phyloP scores from a whole-genome alignment of 2,329 filamentous ascomycete species.

The Neonectria neomacrospora region DNA sequence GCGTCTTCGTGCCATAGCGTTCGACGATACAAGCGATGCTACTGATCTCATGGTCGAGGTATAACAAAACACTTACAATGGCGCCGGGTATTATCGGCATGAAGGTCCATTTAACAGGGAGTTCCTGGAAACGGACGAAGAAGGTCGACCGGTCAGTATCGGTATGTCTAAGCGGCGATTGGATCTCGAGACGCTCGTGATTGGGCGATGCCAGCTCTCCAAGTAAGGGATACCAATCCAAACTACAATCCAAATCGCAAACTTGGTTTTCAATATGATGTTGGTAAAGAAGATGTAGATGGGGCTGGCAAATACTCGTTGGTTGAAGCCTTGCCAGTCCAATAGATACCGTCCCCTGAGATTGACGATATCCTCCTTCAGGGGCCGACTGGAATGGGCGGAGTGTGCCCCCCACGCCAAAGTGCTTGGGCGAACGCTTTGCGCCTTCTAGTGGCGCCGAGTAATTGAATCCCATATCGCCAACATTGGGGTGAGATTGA shows the following conservation, averaged over 20 bases:
- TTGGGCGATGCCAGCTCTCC: slow-evolving; percentile 69
- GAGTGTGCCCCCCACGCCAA: slow-evolving; percentile 55
- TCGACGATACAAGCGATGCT: slow-evolving; percentile 74
- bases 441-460: not conserved
- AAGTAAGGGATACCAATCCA: slow-evolving; percentile 72
- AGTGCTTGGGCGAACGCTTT: slow-evolving; percentile 33
- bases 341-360: slow-evolving; percentile 60
- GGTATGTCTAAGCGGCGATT: slow-evolving; percentile 66
- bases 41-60: slow-evolving; percentile 76
- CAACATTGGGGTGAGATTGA: not conserved
- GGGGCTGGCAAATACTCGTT: slow-evolving; percentile 70
- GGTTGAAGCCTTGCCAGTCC: slow-evolving; percentile 70
- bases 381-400: slow-evolving; percentile 64
- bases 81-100: slow-evolving; percentile 69
- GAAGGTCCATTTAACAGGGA: slow-evolving; percentile 69
- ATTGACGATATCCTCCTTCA: slow-evolving; percentile 60
- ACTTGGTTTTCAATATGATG: slow-evolving; percentile 73
- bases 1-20: slow-evolving; percentile 69
- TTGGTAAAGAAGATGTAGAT: slow-evolving; percentile 76
- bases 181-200: slow-evolving; percentile 67
- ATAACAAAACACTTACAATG: slow-evolving; percentile 75
- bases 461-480: not conserved
- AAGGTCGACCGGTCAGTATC: slow-evolving; percentile 64
- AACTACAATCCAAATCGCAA: slow-evolving; percentile 73
- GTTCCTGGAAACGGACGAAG: slow-evolving; percentile 72